Evolutionary conservation across 441 rosid genomes (phyloP).

Genomic region (Adansonia grandidieri): DNA sequence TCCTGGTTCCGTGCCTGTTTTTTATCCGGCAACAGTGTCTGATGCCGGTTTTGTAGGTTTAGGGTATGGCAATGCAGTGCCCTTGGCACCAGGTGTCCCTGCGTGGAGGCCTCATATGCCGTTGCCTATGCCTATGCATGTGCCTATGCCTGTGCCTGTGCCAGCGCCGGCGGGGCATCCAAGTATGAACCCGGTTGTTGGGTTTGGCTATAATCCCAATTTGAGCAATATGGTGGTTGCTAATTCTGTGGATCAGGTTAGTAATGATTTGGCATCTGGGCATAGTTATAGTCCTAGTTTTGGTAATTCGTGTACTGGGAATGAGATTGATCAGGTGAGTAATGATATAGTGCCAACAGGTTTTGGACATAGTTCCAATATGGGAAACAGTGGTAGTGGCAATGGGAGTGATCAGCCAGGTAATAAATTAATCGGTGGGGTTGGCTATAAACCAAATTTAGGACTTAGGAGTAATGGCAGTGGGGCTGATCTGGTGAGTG

Average conservation of each 20-base stretch:
- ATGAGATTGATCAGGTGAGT: conserved; percentile 47
- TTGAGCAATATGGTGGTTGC: conserved; percentile 41
- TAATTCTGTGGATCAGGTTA: conserved; percentile 50
- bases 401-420: conserved; percentile 37
- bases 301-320: conserved; percentile 39
- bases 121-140: too few species aligned
- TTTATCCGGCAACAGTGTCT: conserved; percentile 45
- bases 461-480: conserved; percentile 42
- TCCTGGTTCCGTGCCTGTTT: conserved; percentile 46
- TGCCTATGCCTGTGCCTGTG: not conserved
- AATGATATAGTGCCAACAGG: conserved; percentile 39
- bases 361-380: conserved; percentile 31
- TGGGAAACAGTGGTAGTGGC: conserved; percentile 33
- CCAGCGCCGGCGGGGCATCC: conserved; percentile 43
- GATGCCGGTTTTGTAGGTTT: conserved; percentile 52
- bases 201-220: conserved; percentile 43
- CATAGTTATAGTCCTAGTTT: conserved; percentile 39
- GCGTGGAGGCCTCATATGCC: conserved; percentile 47
- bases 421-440: conserved; percentile 27
- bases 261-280: conserved; percentile 44
- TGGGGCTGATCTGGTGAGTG: conserved; percentile 47
- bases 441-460: conserved; percentile 36
- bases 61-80: conserved; percentile 44
- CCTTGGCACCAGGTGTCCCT: conserved; percentile 34
- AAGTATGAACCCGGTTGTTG: conserved; percentile 46